A percentile compares a stretch with the other conserved stretches of the same genome.
Conservation (phyloP, 768 basidiomycete genomes). For the Cystofilobasidium bisporidii region DNA sequence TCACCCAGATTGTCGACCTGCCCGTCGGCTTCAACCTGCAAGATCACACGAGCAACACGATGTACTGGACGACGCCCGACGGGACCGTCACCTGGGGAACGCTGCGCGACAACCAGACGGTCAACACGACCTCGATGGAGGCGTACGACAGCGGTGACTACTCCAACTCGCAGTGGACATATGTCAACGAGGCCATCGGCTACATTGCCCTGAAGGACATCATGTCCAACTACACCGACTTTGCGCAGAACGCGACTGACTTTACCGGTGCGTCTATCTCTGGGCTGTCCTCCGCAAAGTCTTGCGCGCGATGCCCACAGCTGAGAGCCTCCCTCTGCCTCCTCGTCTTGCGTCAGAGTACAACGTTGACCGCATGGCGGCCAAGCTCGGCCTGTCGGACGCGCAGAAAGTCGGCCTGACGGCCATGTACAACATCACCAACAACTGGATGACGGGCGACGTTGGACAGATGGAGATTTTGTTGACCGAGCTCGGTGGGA, state of each 20-base stretch:
- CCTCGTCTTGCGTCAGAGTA: constrained; percentile 1
- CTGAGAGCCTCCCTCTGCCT: neutral
- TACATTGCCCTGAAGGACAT: constrained; percentile 27
- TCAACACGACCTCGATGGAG: neutral
- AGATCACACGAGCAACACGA: constrained; percentile 26
- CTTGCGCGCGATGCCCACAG: too few species aligned
- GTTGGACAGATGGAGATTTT: constrained; percentile 34
- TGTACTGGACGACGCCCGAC: constrained; percentile 22
- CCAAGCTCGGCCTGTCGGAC: neutral
- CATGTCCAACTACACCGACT: constrained; percentile 16
- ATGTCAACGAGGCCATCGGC: constrained; percentile 27
- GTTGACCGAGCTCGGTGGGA: constrained; percentile 35
- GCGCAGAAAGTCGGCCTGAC: constrained; percentile 21
- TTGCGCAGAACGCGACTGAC: constrained; percentile 23
- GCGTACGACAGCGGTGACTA: constrained; percentile 18
- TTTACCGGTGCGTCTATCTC: neutral
- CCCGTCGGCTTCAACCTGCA: constrained; percentile 56
- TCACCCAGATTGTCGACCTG: constrained; percentile 46
- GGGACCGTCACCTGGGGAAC: constrained; percentile 25
- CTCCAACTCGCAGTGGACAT: constrained; percentile 25
- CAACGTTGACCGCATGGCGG: constrained; percentile 15
- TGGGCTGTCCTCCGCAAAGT: neutral
- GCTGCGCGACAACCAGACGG: constrained; percentile 14
- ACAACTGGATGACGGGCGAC: constrained; percentile 32
- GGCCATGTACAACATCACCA: constrained; percentile 31